phyloP scores from a whole-genome alignment of 2,329 filamentous ascomycete genomes.

The Aureobasidium sp. region DNA sequence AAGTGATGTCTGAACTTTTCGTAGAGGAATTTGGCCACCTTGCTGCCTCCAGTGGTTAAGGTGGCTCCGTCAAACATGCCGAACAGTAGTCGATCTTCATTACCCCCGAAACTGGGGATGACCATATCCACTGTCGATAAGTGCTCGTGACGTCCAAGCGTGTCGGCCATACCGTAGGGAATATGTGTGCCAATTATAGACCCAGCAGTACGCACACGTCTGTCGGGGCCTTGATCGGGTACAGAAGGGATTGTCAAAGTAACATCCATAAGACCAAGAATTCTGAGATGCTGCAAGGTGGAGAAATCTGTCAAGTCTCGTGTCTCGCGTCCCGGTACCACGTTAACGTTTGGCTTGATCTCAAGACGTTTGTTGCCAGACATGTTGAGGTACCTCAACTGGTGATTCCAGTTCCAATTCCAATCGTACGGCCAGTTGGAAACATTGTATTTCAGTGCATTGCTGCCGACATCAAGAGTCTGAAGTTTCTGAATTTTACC shows the following conservation, averaged over 20 bases:
- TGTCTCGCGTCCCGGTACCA: slow-evolving; percentile 46
- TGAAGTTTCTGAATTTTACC: slow-evolving; percentile 88
- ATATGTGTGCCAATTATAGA: slow-evolving; percentile 74
- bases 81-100: slow-evolving; percentile 79
- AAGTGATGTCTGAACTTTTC: slow-evolving; percentile 90
- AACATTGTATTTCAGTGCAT: slow-evolving; percentile 95
- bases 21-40: slow-evolving; percentile 92
- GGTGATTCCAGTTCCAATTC: slow-evolving; percentile 99
- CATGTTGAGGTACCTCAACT: slow-evolving; percentile 87
- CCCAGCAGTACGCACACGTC: slow-evolving; percentile 93
- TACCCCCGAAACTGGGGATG: slow-evolving; percentile 81
- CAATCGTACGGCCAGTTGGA: slow-evolving; percentile 98
- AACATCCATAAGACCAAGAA: slow-evolving; percentile 94
- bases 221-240: slow-evolving; percentile 89
- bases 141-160: slow-evolving; percentile 85
- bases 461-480: slow-evolving; percentile 89
- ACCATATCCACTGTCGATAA: slow-evolving; percentile 93
- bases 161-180: slow-evolving; percentile 96
- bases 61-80: slow-evolving; percentile 95
- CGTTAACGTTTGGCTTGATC: slow-evolving; percentile 60
- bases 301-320: slow-evolving; percentile 84
- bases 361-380: slow-evolving; percentile 95
- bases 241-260: slow-evolving; percentile 89
- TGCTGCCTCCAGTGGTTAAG: slow-evolving; percentile 81
- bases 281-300: slow-evolving; percentile 69